Evolutionary conservation across 2,329 filamentous ascomycete species (phyloP).

Genomic region (Aspergillus sp.): DNA sequence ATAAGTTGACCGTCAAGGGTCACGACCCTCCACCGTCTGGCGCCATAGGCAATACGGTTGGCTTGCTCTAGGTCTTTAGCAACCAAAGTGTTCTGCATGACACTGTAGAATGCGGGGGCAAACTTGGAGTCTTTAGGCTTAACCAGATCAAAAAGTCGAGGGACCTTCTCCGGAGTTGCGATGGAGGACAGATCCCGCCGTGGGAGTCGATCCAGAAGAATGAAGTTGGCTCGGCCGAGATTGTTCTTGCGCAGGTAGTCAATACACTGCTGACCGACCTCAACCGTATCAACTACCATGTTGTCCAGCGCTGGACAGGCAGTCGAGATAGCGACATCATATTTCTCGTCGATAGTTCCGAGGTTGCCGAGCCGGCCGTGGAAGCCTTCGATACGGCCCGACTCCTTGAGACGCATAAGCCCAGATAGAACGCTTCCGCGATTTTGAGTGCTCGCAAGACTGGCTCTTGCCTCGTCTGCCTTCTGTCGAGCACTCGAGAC

Average conservation of each 20-base stretch:
- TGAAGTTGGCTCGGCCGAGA: constrained; percentile 93
- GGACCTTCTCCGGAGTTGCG: constrained; percentile 87
- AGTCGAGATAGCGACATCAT: constrained; percentile 97
- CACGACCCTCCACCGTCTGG: constrained; percentile 91
- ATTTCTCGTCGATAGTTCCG: constrained; percentile 88
- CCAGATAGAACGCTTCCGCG: constrained; percentile 90
- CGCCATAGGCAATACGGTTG: constrained; percentile 94
- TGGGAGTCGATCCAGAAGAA: constrained; percentile 85
- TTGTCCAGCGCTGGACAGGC: constrained; percentile 91
- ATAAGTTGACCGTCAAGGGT: constrained; percentile 94
- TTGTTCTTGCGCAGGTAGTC: constrained; percentile 98
- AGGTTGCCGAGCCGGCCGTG: constrained; percentile 93
- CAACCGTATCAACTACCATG: constrained; percentile 94
- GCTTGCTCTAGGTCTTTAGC: constrained; percentile 92
- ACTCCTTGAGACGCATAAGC: constrained; percentile 92
- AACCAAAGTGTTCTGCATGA: constrained; percentile 92
- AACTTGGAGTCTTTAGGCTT: constrained; percentile 86
- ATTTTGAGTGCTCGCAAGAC: constrained; percentile 84
- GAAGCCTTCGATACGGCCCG: constrained; percentile 94
- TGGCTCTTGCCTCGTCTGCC: constrained; percentile 92
- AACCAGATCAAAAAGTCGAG: constrained; percentile 89
- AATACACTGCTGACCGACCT: constrained; percentile 96
- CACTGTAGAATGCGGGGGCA: constrained; percentile 88
- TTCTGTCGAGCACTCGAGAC: constrained; percentile 90
- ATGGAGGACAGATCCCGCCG: constrained; percentile 76